phyloP scores from a whole-genome alignment of 31 red algal species.

The Pterothamnion heteromorphum region DNA sequence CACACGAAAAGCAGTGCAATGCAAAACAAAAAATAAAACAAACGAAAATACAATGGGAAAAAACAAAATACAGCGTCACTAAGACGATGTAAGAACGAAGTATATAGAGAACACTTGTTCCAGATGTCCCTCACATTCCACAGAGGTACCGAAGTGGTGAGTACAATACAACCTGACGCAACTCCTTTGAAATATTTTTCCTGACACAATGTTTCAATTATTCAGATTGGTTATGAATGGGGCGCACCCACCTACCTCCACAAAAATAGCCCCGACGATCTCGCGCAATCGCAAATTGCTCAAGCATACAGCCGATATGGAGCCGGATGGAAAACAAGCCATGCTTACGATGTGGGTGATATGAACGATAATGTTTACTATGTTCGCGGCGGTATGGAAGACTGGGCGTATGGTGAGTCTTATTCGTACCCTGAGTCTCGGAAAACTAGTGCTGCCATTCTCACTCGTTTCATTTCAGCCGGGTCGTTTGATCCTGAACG shows the following conservation, averaged over 20 bases:
- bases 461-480: no score
- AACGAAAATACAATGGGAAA: no score
- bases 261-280: neutral
- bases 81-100: constrained; percentile 68
- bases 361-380: neutral
- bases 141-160: constrained; percentile 93
- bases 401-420: neutral
- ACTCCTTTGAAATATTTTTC: no score
- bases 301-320: neutral
- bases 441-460: no score
- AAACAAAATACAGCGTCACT: no score
- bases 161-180: no score
- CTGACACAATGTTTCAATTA: no score
- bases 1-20: no score
- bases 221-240: neutral
- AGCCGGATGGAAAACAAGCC: neutral
- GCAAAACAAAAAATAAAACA: no score
- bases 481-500: neutral
- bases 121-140: constrained; percentile 80
- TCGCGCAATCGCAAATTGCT: neutral
- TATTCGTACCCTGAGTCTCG: no score
- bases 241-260: neutral
- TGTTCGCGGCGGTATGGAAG: neutral
- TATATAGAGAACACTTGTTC: constrained; percentile 73
- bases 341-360: neutral